Conservation (phyloP, 345 rosid species). For the Geranium rotundifolium region DNA sequence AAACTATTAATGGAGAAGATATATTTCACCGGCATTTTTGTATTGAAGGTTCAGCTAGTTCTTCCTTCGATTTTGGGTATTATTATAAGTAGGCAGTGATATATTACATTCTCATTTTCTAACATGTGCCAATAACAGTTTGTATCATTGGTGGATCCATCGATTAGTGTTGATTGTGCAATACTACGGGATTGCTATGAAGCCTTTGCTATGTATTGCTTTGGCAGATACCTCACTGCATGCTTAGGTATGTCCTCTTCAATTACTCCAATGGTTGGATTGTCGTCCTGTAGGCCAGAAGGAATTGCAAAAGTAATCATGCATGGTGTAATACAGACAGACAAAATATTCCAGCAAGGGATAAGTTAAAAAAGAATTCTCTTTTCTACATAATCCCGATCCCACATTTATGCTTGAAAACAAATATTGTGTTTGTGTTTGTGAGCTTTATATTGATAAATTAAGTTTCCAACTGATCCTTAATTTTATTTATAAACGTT, state of each 20-base stretch:
- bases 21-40: too few species aligned
- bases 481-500: not conserved
- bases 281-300: not conserved
- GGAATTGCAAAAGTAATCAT: not conserved
- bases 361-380: not conserved
- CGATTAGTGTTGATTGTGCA: slow-evolving; percentile 79
- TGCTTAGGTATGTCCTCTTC: slow-evolving; percentile 68
- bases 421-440: too few species aligned
- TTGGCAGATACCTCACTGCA: slow-evolving; percentile 94
- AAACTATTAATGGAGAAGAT: not conserved
- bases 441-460: not conserved
- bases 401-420: too few species aligned
- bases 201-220: slow-evolving; percentile 99
- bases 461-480: not conserved
- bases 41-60: not conserved
- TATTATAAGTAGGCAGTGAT: not conserved
- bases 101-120: not conserved
- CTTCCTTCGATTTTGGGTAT: not conserved
- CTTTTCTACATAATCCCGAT: too few species aligned
- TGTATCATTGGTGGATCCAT: slow-evolving; percentile 68
- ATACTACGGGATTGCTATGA: slow-evolving; percentile 96
- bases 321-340: not conserved
- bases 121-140: not conserved
- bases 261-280: not conserved
- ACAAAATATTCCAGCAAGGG: not conserved